phyloP scores from a whole-genome alignment of 305 asterid species.

The Petunia hybrid region DNA sequence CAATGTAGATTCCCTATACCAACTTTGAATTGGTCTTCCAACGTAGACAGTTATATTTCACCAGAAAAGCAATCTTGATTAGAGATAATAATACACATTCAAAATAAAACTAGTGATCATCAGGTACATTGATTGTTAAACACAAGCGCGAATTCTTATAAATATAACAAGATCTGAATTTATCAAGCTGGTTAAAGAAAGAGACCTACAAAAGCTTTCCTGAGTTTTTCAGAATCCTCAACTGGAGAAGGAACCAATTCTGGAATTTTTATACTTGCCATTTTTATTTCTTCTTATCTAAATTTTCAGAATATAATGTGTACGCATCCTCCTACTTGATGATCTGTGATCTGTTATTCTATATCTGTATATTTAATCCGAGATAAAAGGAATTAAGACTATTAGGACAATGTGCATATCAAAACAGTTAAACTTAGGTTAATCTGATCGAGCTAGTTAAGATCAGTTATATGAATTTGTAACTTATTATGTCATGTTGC shows the following conservation, averaged over 20 bases:
- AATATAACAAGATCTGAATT: not conserved
- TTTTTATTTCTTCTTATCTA: conserved; percentile 31
- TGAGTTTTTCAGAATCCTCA: conserved; percentile 70
- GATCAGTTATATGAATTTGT: too few relatives aligned
- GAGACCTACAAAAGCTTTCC: conserved; percentile 74
- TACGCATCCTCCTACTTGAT: not conserved
- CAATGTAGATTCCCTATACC: too few relatives aligned
- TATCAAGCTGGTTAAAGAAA: not conserved
- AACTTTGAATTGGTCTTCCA: too few relatives aligned
- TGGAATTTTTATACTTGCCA: conserved; percentile 71
- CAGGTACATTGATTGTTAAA: too few relatives aligned
- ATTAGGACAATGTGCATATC: not conserved
- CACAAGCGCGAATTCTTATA: too few relatives aligned
- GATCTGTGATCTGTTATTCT: conserved; percentile 1
- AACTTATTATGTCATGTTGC: too few relatives aligned
- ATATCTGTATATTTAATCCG: not conserved
- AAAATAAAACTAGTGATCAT: too few relatives aligned
- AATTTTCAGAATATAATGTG: conserved; percentile 4
- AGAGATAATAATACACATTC: too few relatives aligned
- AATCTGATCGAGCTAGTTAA: too few relatives aligned
- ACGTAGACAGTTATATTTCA: too few relatives aligned
- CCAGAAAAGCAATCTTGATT: too few relatives aligned
- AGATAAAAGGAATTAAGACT: not conserved
- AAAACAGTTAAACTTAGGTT: too few relatives aligned
- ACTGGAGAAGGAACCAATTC: conserved; percentile 66